These are phyloP conservation scores for Entomortierella chlamydospora DNA, from an alignment of 192 early-diverging fungal species.

Conservation along the genomic window DNA sequence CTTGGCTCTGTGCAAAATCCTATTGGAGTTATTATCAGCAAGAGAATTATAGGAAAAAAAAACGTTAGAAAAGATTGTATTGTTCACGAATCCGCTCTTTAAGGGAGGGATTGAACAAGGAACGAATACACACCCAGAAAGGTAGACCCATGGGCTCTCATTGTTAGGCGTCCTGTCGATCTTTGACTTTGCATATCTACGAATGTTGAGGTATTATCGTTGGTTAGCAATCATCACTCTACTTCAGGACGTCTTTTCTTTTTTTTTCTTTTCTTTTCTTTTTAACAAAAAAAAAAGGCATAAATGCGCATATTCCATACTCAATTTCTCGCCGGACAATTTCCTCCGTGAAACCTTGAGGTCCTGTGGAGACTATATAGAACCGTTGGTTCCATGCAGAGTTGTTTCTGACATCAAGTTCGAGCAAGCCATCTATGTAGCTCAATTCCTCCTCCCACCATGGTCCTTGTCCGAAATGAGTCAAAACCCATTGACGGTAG, in stretches of 20 bases:
- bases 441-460: slow-evolving; percentile 83
- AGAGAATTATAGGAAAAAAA: background rate
- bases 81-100: too few species aligned
- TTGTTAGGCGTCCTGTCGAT: slow-evolving; percentile 90
- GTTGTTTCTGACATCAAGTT: slow-evolving; percentile 93
- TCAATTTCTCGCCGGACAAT: slow-evolving; percentile 71
- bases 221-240: background rate
- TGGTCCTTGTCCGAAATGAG: slow-evolving; percentile 65
- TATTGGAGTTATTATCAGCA: background rate
- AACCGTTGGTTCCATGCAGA: slow-evolving; percentile 99
- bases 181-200: slow-evolving; percentile 71
- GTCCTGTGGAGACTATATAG: slow-evolving; percentile 72
- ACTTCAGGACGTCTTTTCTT: too few species aligned
- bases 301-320: slow-evolving; percentile 41
- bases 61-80: too few species aligned
- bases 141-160: slow-evolving; percentile 93
- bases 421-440: slow-evolving; percentile 79
- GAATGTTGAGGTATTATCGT: background rate
- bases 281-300: background rate
- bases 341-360: slow-evolving; percentile 51
- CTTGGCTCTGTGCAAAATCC: slow-evolving; percentile 54
- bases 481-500: slow-evolving; percentile 95
- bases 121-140: slow-evolving; percentile 73
- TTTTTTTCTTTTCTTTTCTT: too few species aligned
- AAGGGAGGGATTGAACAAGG: background rate